Evolutionary conservation across 2,329 filamentous ascomycete genomes (phyloP), one percentile per base, ranked within the genome.

Genomic region (Cladophialophora yegresii): DNA sequence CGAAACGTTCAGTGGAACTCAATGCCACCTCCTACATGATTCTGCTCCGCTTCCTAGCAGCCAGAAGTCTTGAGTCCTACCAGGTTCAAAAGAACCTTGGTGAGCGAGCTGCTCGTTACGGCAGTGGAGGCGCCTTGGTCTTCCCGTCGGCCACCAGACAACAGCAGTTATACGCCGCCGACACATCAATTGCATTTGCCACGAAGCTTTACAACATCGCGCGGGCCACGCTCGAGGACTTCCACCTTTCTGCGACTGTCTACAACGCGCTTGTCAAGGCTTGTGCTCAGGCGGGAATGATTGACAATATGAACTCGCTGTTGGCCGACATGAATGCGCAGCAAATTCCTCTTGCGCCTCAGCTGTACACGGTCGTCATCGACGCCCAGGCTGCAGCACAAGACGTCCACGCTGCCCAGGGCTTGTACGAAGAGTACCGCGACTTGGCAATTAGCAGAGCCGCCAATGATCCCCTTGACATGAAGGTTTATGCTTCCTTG

Each of bases 381-480:
- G 88, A 90, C n/a, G 92, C 93, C 0, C 98, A 96, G 74, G 91
- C 91, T 66, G 85, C 85, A 49, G 85, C 85, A 10, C 90, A 92
- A 56, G 92, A 98, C 74, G 80, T 98, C 51, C 83, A 88, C 72
- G 96, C 90, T 71, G 95, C 93, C 22, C 91, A 98, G 6, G 92
- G 96, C 75, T 92, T 92, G 78, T 99, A 97, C 79, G 93, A 96
- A 69, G 91, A 96, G 77, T 98, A 98, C 82, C 92, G 92, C 73
- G 85, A 87, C 53, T 82, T 97, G 49, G 93, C 93, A n/a, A 86
- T 98, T 58, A 69, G 54, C 49, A 55, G 68, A 26, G 87, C 89
- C 45, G 85, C 67, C 32, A 71, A 95, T 74, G 90, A 97, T 75
- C 86, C 84, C 45, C 83, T 90, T 54, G 93, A 98, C 74, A 86